phyloP scores from a whole-genome alignment of 768 basidiomycete genomes.

The Xerocomellus intermedius region DNA sequence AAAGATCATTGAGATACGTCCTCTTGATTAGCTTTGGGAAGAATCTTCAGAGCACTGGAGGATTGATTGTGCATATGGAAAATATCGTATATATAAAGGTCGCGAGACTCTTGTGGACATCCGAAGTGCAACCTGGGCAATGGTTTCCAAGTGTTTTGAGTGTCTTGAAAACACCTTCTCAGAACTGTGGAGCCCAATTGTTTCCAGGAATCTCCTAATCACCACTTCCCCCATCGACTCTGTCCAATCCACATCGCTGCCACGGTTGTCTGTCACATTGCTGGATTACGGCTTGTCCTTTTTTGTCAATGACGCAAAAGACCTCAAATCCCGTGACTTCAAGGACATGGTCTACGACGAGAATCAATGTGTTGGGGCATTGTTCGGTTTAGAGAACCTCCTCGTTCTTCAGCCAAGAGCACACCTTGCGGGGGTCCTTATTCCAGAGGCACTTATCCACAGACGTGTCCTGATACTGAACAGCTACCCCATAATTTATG shows the following conservation, averaged over 20 bases:
- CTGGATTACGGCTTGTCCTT: slow-evolving; percentile 39
- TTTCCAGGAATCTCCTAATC: slow-evolving; percentile 14
- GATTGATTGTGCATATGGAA: slow-evolving; percentile 1
- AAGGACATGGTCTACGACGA: slow-evolving; percentile 38
- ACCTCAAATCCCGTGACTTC: slow-evolving; percentile 39
- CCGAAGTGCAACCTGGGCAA: slow-evolving; percentile 17
- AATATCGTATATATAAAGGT: neutral
- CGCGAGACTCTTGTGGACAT: slow-evolving; percentile 18
- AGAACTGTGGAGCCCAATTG: no score
- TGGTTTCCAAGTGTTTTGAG: slow-evolving; percentile 11
- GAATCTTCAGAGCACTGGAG: slow-evolving; percentile 20
- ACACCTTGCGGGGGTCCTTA: neutral
- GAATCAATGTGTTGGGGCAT: slow-evolving; percentile 37
- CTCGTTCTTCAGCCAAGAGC: slow-evolving; percentile 24
- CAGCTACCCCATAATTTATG: no score
- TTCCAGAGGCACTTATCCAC: neutral
- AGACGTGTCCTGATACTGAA: neutral
- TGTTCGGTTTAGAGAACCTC: slow-evolving; percentile 39
- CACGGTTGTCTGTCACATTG: slow-evolving; percentile 24
- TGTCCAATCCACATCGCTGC: neutral
- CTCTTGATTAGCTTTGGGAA: slow-evolving; percentile 17
- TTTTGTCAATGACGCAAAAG: slow-evolving; percentile 23
- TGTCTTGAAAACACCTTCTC: no score
- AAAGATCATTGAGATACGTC: slow-evolving; percentile 22
- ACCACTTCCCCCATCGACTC: neutral